Evolutionary conservation across 495 filamentous ascomycete species (phyloP).

Genomic region (Penicillium verhagenii): DNA sequence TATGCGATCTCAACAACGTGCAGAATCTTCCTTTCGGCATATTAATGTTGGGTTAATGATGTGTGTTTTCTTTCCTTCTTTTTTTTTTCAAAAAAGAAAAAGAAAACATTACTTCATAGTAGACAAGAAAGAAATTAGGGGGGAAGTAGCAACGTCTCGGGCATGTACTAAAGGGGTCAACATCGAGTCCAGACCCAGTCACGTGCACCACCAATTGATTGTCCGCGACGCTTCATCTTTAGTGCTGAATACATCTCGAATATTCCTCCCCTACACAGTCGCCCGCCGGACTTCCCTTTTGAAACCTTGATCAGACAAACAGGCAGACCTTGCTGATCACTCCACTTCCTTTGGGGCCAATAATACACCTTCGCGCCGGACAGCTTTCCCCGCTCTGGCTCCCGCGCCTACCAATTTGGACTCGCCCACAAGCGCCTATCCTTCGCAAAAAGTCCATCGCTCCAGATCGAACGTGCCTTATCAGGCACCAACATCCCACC

Average conservation of each 20-base stretch:
- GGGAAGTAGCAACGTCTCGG: too few species aligned
- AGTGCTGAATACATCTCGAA: background rate
- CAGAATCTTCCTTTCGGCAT: too few species aligned
- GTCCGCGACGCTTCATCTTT: conserved; percentile 14
- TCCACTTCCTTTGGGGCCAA: background rate
- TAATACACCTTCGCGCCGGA: background rate
- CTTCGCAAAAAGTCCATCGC: background rate
- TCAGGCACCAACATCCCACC: background rate
- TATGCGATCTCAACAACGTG: too few species aligned
- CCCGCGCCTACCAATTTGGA: conserved; percentile 14
- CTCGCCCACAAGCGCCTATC: background rate
- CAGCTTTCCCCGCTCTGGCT: conserved; percentile 25
- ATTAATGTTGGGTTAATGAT: too few species aligned
- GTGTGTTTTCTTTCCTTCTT: too few species aligned
- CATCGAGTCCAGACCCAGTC: conserved; percentile 26
- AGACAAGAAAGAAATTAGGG: too few species aligned
- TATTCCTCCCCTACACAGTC: background rate
- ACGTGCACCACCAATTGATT: conserved; percentile 19
- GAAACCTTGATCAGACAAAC: background rate
- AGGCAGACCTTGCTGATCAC: background rate
- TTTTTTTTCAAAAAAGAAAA: too few species aligned
- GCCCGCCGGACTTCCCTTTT: background rate
- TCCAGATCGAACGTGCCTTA: background rate
- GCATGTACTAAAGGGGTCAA: background rate
- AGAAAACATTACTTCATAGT: too few species aligned